A percentile compares a stretch with the other conserved stretches of the same genome.
Conservation (phyloP, 257 asterid species). For the Solanum acaule region DNA sequence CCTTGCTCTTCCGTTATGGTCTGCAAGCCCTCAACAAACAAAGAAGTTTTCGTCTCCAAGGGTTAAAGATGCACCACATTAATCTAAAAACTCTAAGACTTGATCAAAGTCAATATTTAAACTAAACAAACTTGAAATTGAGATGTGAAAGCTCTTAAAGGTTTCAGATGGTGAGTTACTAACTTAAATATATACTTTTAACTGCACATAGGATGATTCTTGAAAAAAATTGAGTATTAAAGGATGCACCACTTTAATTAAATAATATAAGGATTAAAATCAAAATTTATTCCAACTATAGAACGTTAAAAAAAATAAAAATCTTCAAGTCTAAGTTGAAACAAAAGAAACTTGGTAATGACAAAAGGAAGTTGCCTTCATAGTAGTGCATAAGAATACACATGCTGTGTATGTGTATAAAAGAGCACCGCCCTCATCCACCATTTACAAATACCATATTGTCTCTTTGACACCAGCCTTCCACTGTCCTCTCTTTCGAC, state of each 20-base stretch:
- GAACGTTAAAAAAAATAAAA: background rate
- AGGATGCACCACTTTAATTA: too few relatives aligned
- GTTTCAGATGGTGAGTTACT: background rate
- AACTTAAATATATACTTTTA: too few relatives aligned
- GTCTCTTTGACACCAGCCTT: background rate
- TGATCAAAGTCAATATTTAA: background rate
- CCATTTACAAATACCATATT: background rate
- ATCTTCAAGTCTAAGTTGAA: background rate
- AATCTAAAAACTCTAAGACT: background rate
- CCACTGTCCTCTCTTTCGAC: background rate
- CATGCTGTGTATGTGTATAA: background rate
- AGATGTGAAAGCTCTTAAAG: too few relatives aligned
- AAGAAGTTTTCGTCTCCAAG: too few relatives aligned
- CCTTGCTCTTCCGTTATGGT: too few relatives aligned
- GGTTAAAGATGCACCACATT: too few relatives aligned
- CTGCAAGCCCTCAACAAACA: too few relatives aligned
- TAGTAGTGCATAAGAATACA: background rate
- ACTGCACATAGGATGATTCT: background rate
- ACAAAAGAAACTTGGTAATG: background rate
- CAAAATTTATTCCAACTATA: too few relatives aligned
- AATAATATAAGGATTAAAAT: too few relatives aligned
- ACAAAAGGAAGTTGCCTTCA: background rate
- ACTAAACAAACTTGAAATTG: too few relatives aligned
- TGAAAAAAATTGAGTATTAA: too few relatives aligned
- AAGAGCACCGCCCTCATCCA: constrained; percentile 1